These are phyloP conservation scores for Aspergillus sclerotialis DNA, from an alignment of 2,329 filamentous ascomycete genomes.

Conservation along the genomic window DNA sequence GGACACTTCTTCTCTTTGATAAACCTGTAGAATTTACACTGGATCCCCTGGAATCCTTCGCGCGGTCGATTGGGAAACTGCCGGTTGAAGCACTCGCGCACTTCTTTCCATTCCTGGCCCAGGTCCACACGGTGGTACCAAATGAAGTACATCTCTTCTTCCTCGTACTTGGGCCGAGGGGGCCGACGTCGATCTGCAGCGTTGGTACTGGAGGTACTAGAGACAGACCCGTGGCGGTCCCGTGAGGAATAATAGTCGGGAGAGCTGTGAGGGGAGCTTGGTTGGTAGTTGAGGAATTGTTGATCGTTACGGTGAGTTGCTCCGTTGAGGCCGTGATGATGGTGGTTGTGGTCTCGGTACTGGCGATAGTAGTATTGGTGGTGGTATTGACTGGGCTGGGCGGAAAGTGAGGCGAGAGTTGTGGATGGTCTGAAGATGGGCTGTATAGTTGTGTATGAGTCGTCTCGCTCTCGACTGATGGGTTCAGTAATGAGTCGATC, in stretches of 20 bases:
- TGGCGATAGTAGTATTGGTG: conserved; percentile 19
- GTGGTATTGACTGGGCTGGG: conserved; percentile 20
- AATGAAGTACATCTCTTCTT: conserved; percentile 44
- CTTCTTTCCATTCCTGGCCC: conserved; percentile 40
- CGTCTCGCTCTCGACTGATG: conserved; percentile 15
- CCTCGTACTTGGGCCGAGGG: conserved; percentile 40
- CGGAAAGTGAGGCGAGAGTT: conserved; percentile 23
- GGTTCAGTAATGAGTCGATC: conserved; percentile 28
- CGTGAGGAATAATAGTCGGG: conserved; percentile 28
- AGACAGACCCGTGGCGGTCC: conserved; percentile 36
- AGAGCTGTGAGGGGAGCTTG: conserved; percentile 25
- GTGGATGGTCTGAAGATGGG: no score
- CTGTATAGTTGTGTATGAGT: conserved; percentile 6
- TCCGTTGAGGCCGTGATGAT: conserved; percentile 7
- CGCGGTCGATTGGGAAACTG: conserved; percentile 37
- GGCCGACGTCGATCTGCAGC: conserved; percentile 31
- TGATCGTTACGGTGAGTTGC: conserved; percentile 13
- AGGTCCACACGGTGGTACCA: conserved; percentile 45
- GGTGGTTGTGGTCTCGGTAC: conserved; percentile 16
- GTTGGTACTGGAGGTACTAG: conserved; percentile 17
- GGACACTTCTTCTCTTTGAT: conserved; percentile 39
- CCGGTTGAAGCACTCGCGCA: conserved; percentile 36
- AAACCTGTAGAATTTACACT: conserved; percentile 46
- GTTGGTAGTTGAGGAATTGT: conserved; percentile 20
- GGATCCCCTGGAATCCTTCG: conserved; percentile 39